Evolutionary conservation across 2,329 filamentous ascomycete species (phyloP).

Genomic region (Clonostachys solani): DNA sequence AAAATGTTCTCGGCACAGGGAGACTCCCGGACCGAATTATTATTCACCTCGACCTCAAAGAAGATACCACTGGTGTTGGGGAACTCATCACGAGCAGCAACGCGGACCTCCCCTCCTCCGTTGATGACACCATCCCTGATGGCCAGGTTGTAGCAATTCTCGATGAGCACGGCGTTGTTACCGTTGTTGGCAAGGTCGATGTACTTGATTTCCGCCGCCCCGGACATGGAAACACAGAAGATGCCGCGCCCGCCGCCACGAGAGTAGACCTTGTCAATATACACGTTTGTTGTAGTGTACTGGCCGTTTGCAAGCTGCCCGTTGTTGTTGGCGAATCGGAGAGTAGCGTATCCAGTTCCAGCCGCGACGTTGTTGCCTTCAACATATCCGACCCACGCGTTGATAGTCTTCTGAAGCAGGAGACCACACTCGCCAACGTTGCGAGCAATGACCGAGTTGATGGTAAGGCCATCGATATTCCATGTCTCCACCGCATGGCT

Average conservation of each 20-base stretch:
- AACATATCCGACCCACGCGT: conserved; percentile 2
- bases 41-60: conserved; percentile 1
- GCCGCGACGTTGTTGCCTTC: conserved; percentile 2
- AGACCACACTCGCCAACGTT: conserved; percentile 2
- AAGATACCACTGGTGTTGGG: conserved; percentile 3
- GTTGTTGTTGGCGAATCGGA: conserved; percentile 3
- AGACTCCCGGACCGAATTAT: neutral
- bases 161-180: conserved; percentile 3
- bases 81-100: conserved; percentile 3
- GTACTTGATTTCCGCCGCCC: neutral
- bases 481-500: conserved; percentile 2
- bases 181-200: conserved; percentile 3
- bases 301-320: neutral
- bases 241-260: conserved; percentile 3
- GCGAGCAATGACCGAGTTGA: conserved; percentile 1
- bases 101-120: conserved; percentile 2
- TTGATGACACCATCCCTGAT: conserved; percentile 1
- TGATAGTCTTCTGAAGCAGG: conserved; percentile 1
- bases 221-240: conserved; percentile 4
- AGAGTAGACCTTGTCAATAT: conserved; percentile 1
- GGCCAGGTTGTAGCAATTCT: conserved; percentile 4
- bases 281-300: conserved; percentile 3
- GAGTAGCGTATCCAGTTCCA: conserved; percentile 2
- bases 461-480: conserved; percentile 1
- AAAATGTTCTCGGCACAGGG: conserved; percentile 2